phyloP scores from a whole-genome alignment of 164 flowering plant species.

The Kalanchoe fedtschenkoi region DNA sequence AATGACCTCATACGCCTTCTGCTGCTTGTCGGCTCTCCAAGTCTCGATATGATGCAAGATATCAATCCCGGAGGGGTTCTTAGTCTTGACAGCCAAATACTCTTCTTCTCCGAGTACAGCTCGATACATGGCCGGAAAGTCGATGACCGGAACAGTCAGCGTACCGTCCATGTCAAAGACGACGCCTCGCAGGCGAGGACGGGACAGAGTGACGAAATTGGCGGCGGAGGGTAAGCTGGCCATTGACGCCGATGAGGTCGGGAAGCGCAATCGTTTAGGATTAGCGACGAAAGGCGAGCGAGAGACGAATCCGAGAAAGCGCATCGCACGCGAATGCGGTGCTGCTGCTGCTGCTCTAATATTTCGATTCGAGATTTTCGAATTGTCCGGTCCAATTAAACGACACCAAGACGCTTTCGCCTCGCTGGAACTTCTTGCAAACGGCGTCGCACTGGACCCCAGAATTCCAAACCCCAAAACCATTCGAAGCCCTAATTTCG shows the following conservation, averaged over 20 bases:
- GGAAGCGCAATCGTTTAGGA: too few relatives aligned
- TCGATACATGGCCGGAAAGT: constrained; percentile 77
- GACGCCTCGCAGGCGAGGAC: constrained; percentile 54
- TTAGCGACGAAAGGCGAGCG: too few relatives aligned
- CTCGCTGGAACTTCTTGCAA: too few relatives aligned
- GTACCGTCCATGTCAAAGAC: constrained; percentile 99
- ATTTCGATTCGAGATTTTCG: too few relatives aligned
- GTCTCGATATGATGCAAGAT: constrained; percentile 70
- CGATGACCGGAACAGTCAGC: constrained; percentile 83
- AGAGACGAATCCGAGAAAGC: too few relatives aligned
- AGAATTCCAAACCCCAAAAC: too few relatives aligned
- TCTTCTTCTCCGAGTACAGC: constrained; percentile 72
- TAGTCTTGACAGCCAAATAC: constrained; percentile 31
- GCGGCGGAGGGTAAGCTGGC: constrained; percentile 13
- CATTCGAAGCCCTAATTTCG: too few relatives aligned
- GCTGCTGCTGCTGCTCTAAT: too few relatives aligned
- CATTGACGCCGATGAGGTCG: constrained; percentile 16
- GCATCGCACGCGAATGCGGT: too few relatives aligned
- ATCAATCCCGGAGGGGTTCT: constrained; percentile 66
- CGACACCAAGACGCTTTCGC: too few relatives aligned
- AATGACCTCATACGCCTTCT: constrained; percentile 50
- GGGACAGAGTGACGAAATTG: background rate
- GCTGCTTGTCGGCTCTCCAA: constrained; percentile 60
- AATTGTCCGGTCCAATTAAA: too few relatives aligned
- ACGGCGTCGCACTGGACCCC: too few relatives aligned